phyloP scores from a whole-genome alignment of 495 filamentous ascomycete species.

The Echria macrotheca region DNA sequence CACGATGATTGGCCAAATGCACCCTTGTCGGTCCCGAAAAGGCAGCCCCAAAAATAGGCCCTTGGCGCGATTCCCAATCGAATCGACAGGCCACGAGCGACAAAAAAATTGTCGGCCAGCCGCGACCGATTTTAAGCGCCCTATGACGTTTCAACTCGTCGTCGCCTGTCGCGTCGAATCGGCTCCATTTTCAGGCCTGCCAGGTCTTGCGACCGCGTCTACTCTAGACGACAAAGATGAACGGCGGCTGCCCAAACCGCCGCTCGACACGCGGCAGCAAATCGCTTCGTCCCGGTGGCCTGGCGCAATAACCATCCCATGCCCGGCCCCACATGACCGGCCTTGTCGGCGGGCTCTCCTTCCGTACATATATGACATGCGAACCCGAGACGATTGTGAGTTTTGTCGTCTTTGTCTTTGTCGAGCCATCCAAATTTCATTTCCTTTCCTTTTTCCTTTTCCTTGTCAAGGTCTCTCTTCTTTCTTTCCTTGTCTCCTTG shows the following conservation, averaged over 20 bases:
- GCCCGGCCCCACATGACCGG: neutral
- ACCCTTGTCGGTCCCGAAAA: neutral
- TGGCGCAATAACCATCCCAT: no score
- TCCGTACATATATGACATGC: slow-evolving; percentile 8
- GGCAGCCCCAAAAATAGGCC: slow-evolving; percentile 4
- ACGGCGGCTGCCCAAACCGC: slow-evolving; percentile 11
- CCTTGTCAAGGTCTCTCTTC: slow-evolving; percentile 1
- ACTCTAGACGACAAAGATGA: no score
- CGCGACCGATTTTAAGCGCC: no score
- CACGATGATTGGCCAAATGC: no score
- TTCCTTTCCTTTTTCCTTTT: no score
- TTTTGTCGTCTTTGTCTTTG: no score
- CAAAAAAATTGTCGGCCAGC: no score
- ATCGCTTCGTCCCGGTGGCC: slow-evolving; percentile 8
- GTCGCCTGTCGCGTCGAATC: slow-evolving; percentile 9
- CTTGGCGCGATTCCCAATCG: neutral
- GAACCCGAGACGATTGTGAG: neutral
- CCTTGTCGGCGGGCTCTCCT: neutral
- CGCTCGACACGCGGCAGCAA: slow-evolving; percentile 6
- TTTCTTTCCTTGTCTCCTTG: slow-evolving; percentile 3
- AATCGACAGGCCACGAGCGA: neutral
- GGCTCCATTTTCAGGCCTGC: slow-evolving; percentile 2
- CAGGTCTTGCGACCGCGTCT: no score
- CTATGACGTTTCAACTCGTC: slow-evolving; percentile 1
- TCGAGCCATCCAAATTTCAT: no score